Percentiles rank a stretch among this genome's conserved stretches.
phyloP scores from a whole-genome alignment of 2,329 filamentous ascomycete species.

The Xylaria sp. region DNA sequence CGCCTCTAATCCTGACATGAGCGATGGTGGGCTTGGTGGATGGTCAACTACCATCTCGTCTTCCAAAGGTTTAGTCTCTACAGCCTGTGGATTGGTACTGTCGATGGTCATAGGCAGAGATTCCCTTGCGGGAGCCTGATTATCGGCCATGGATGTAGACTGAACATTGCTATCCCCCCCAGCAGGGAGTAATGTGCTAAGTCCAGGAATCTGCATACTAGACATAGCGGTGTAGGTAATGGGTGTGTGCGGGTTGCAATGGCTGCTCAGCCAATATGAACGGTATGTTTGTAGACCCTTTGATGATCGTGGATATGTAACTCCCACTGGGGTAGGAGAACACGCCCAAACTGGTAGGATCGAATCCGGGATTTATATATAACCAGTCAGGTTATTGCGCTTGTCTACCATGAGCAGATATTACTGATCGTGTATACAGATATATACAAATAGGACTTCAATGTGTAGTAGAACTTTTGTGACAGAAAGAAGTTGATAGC shows the following conservation, averaged over 20 bases:
- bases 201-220: conserved; percentile 46
- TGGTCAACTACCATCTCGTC: conserved; percentile 39
- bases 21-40: conserved; percentile 49
- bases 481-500: conserved; percentile 8
- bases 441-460: background rate
- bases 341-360: background rate
- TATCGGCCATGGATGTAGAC: conserved; percentile 17
- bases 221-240: conserved; percentile 23
- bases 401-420: background rate
- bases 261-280: background rate
- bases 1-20: conserved; percentile 50
- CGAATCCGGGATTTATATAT: background rate
- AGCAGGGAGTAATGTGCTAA: conserved; percentile 39
- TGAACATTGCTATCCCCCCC: conserved; percentile 9
- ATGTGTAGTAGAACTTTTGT: background rate
- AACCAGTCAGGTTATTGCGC: background rate
- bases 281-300: conserved; percentile 11
- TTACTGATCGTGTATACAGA: background rate
- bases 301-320: conserved; percentile 5
- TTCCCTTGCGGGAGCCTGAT: conserved; percentile 19
- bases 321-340: background rate
- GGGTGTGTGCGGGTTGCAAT: background rate
- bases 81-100: conserved; percentile 6
- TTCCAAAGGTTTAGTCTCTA: background rate
- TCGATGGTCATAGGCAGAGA: conserved; percentile 4